Base-by-base conservation (phyloP, 495 filamentous ascomycete genomes). In the Penicillium waksmanii region DNA sequence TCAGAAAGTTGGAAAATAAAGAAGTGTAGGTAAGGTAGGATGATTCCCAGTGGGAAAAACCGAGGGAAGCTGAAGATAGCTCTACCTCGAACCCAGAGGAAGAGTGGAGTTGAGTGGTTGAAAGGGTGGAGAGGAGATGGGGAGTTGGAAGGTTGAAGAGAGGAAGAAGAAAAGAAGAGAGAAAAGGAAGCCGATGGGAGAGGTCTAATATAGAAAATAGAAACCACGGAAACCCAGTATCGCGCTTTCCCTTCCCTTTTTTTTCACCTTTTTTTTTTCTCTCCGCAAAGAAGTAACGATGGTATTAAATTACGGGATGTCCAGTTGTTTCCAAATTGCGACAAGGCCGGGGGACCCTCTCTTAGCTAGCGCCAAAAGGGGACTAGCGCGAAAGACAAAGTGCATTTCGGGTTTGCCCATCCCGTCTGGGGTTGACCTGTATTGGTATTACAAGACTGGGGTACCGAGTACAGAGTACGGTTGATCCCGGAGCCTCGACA, bases 61-160 rank as follows among this genome's bases (percentile, higher is more conserved):
- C 9, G 11, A 53, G 55, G 33, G 51, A 59, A 62, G 64, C 61
- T 64, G n/a, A 18, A n/a, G 36, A 19, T 60, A 67, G 58, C 57
- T 66, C 31, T 61, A 49, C 50, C 57, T 57, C 56, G 17, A 27
- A 60, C 54, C 50, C 25, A 17, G 40, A 40, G 38, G 49, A 47
- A 51, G 49, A 38, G 36, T 33, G 44, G 46, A 31, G 27, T 31
- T 35, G 50, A 33, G 23, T 23, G 23, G 23, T 23, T 23, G 23
- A 23, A 23, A 44, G 5, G 42, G 25, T 25, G 36, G 25, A n/a
- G 46, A 33, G 21, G 15, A 53, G 38, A 35, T 27, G 51, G 38
- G 43, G 18, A 49, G 31, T 36, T 13, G 34, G 52, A 58, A 44
- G 34, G 19, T 40, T 17, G 38, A 11, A 38, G 58, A 51, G 33